These are phyloP conservation scores for Arabidopsis lyrata DNA, from an alignment of 441 rosid genomes.

Conservation along the genomic window DNA sequence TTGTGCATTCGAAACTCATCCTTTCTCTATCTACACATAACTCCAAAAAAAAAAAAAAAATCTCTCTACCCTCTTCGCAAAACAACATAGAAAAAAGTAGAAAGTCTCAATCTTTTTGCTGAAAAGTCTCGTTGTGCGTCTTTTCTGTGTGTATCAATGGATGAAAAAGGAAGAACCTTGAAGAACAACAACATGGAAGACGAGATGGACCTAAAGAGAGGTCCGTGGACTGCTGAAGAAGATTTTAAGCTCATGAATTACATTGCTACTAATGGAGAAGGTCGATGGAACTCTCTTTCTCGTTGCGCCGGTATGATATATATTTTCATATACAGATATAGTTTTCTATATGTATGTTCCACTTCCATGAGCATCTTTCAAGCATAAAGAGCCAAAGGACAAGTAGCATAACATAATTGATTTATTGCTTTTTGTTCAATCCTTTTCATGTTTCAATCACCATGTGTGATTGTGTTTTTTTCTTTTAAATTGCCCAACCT, in stretches of 20 bases:
- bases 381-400: constrained; percentile 38
- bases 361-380: constrained; percentile 33
- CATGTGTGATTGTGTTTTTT: constrained; percentile 47
- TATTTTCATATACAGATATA: constrained; percentile 13
- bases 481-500: constrained; percentile 27
- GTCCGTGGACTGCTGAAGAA: constrained; percentile 74
- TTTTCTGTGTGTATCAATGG: constrained; percentile 58
- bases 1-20: constrained; percentile 53
- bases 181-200: constrained; percentile 54
- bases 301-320: constrained; percentile 59
- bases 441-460: constrained; percentile 46
- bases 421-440: constrained; percentile 40
- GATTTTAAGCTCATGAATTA: constrained; percentile 71
- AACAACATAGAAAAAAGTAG: constrained; percentile 18
- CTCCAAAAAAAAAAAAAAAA: constrained; percentile 47
- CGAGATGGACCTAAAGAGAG: constrained; percentile 63
- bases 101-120: constrained; percentile 37
- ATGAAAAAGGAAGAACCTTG: constrained; percentile 51
- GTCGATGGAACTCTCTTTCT: constrained; percentile 74
- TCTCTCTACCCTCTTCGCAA: constrained; percentile 24
- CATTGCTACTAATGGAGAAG: constrained; percentile 66
- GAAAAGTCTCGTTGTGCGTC: constrained; percentile 46
- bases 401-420: constrained; percentile 43
- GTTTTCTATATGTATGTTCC: constrained; percentile 10
- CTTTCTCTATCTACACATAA: constrained; percentile 55